phyloP scores from a whole-genome alignment of 768 basidiomycete species.

The Amyloporia xantha region DNA sequence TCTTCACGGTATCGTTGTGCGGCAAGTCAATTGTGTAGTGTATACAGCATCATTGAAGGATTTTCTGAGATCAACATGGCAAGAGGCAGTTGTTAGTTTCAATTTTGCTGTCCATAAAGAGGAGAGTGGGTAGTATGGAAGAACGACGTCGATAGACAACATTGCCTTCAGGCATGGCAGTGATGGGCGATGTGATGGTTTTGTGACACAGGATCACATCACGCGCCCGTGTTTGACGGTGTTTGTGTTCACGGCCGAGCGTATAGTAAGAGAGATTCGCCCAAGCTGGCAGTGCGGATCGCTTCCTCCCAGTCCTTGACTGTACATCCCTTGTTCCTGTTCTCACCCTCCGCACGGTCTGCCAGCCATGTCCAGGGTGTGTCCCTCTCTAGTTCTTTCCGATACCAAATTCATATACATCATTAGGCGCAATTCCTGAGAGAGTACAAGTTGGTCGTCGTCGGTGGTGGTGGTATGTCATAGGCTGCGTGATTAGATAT shows the following conservation, averaged over 20 bases:
- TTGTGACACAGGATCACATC: background rate
- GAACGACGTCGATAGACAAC: no score
- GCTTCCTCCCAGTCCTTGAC: background rate
- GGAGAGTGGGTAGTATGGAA: no score
- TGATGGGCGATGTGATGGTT: no score
- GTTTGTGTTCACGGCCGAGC: background rate
- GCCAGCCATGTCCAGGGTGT: conserved; percentile 28
- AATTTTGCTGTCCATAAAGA: no score
- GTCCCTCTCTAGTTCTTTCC: conserved; percentile 2
- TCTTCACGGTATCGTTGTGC: no score
- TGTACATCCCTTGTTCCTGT: background rate
- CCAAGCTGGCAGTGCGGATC: background rate
- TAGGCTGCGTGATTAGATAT: background rate
- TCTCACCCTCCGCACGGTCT: conserved; percentile 5
- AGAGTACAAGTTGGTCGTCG: conserved; percentile 98
- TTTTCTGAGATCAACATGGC: no score
- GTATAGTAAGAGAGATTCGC: background rate
- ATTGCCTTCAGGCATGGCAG: no score
- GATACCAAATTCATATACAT: background rate
- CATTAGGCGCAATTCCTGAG: conserved; percentile 79
- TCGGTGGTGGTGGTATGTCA: conserved; percentile 87
- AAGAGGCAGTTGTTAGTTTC: no score
- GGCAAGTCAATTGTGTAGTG: no score
- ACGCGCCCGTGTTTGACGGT: background rate
- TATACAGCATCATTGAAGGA: no score